Percentiles rank a stretch among this genome's conserved stretches.
phyloP scores from a whole-genome alignment of 2,329 filamentous ascomycete genomes.

The Pseudogymnoascus sp. region DNA sequence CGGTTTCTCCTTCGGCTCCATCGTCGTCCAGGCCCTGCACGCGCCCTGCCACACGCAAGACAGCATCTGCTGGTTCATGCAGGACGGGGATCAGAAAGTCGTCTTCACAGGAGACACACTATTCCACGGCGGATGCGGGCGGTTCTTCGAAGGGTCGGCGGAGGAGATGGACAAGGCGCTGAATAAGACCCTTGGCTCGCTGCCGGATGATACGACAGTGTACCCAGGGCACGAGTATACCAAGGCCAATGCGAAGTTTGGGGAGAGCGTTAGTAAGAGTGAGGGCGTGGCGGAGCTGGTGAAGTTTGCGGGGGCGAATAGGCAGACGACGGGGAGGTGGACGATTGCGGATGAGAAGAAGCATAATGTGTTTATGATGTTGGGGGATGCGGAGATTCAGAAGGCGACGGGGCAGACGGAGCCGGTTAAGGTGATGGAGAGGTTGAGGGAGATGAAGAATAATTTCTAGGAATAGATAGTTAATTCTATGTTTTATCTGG shows the following conservation, averaged over 20 bases:
- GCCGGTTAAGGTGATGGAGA: slow-evolving; percentile 76
- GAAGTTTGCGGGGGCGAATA: slow-evolving; percentile 69
- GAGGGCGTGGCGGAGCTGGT: slow-evolving; percentile 72
- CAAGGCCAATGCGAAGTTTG: slow-evolving; percentile 91
- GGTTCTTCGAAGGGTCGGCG: slow-evolving; percentile 89
- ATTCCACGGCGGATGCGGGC: slow-evolving; percentile 76
- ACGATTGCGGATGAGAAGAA: slow-evolving; percentile 97
- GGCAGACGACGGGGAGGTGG: slow-evolving; percentile 89
- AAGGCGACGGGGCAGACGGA: slow-evolving; percentile 75
- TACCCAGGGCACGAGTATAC: slow-evolving; percentile 99
- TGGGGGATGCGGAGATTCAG: slow-evolving; percentile 79
- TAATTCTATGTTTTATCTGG: neutral
- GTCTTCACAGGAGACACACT: slow-evolving; percentile 96
- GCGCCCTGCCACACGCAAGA: slow-evolving; percentile 98
- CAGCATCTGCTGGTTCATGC: slow-evolving; percentile 90
- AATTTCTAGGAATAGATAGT: slow-evolving; percentile 19
- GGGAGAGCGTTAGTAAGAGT: slow-evolving; percentile 65
- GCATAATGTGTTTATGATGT: slow-evolving; percentile 95
- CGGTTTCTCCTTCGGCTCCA: slow-evolving; percentile 74
- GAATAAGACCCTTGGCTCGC: slow-evolving; percentile 71
- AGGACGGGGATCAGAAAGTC: slow-evolving; percentile 69
- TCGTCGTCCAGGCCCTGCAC: slow-evolving; percentile 80
- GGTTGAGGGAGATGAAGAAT: slow-evolving; percentile 88
- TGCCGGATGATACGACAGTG: slow-evolving; percentile 88
- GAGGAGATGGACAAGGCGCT: slow-evolving; percentile 89